These are phyloP conservation scores for Backusella tarrabulga DNA, from an alignment of 192 early-diverging fungal species.

Conservation along the genomic window DNA sequence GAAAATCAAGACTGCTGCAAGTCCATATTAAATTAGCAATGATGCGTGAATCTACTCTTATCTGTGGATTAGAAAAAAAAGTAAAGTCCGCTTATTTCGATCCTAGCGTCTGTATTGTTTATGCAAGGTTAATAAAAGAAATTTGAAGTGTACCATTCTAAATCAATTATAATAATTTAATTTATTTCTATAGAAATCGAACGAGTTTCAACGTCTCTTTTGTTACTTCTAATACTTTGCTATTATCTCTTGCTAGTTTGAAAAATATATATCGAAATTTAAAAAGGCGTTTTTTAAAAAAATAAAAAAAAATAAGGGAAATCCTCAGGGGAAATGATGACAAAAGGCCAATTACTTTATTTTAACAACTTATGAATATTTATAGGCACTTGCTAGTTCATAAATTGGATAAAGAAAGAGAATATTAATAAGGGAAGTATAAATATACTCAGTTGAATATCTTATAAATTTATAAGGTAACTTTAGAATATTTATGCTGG, in stretches of 20 bases:
- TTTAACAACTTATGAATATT: not conserved
- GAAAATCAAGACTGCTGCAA: not conserved
- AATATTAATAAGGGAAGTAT: not conserved
- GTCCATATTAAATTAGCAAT: not conserved
- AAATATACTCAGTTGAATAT: not conserved
- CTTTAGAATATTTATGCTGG: not conserved
- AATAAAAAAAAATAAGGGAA: not conserved
- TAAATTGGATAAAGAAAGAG: not conserved
- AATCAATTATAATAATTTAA: not conserved
- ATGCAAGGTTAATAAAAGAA: not conserved
- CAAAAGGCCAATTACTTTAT: not conserved
- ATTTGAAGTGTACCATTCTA: not conserved
- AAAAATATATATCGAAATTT: not conserved
- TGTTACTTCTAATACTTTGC: not conserved
- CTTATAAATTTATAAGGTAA: not conserved
- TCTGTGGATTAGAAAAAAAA: not conserved
- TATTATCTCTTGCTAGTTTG: not conserved
- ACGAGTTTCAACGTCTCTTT: not conserved
- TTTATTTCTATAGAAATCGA: not conserved
- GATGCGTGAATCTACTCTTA: not conserved
- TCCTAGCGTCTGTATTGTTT: not conserved
- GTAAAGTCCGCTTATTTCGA: not conserved
- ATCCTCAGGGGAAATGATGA: not conserved
- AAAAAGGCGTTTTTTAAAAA: not conserved
- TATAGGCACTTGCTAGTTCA: not conserved